Conservation (phyloP, 495 filamentous ascomycete genomes). For the Xylaria acuta region DNA sequence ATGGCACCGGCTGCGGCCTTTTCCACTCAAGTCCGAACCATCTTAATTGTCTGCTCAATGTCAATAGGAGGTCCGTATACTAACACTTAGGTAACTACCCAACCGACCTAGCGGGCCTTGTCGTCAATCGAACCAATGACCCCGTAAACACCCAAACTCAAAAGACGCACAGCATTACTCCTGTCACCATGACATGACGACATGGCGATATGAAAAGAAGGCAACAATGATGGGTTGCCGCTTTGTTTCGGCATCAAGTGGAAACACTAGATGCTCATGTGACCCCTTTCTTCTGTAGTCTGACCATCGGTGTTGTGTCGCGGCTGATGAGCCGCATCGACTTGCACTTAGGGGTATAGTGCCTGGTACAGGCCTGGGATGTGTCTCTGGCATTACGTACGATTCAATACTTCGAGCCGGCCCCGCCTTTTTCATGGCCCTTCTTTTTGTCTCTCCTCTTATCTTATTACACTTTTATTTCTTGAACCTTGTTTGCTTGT, state of each 20-base stretch:
- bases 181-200: conserved; percentile 8
- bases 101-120: conserved; percentile 12
- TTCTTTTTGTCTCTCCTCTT: conserved; percentile 26
- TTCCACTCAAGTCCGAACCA: neutral
- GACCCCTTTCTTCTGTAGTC: conserved; percentile 35
- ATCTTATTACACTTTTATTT: conserved; percentile 32
- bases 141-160: conserved; percentile 18
- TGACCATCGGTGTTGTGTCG: conserved; percentile 34
- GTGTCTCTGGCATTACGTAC: conserved; percentile 42
- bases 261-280: conserved; percentile 37
- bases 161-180: neutral
- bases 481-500: conserved; percentile 29
- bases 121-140: neutral
- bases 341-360: conserved; percentile 75
- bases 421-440: conserved; percentile 36
- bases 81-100: neutral
- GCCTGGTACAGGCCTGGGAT: conserved; percentile 28
- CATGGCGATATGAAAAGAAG: neutral
- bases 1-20: conserved; percentile 23
- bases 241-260: conserved; percentile 41
- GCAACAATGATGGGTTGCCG: conserved; percentile 22
- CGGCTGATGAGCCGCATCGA: conserved; percentile 52
- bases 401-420: conserved; percentile 29
- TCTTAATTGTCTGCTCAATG: neutral
- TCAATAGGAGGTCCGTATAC: neutral